Percentiles rank a stretch among this genome's conserved stretches.
Conservation (phyloP, 106 monocot species). For the Dendrobium officinale region DNA sequence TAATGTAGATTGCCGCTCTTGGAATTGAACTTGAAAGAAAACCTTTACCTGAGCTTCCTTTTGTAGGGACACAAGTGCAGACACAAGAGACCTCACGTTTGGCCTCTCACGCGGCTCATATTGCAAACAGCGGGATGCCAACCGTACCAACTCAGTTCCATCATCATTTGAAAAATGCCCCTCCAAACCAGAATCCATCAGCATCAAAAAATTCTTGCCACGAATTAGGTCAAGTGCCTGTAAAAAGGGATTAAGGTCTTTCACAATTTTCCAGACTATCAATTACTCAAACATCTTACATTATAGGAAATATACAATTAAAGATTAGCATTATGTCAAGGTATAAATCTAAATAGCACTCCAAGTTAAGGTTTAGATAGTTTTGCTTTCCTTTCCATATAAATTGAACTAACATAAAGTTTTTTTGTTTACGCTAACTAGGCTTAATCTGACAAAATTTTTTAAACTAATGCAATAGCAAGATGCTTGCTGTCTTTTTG, state of each 20-base stretch:
- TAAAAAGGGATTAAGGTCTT: slow-evolving; percentile 1
- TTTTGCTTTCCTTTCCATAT: neutral
- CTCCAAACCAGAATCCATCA: slow-evolving; percentile 93
- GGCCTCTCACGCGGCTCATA: slow-evolving; percentile 88
- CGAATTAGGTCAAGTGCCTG: slow-evolving; percentile 93
- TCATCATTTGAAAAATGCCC: slow-evolving; percentile 85
- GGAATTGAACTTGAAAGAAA: neutral
- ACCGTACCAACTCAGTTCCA: slow-evolving; percentile 73
- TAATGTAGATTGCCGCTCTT: neutral
- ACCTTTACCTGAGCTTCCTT: slow-evolving; percentile 64
- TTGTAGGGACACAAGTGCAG: slow-evolving; percentile 57
- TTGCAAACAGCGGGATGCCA: slow-evolving; percentile 91
- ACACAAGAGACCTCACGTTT: slow-evolving; percentile 62
- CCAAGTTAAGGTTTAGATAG: neutral
- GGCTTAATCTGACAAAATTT: neutral
- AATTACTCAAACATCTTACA: neutral
- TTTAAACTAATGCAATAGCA: neutral
- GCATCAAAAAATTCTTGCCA: slow-evolving; percentile 64
- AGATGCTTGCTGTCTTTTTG: neutral
- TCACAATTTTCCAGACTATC: neutral
- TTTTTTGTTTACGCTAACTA: neutral
- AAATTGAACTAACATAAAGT: neutral
- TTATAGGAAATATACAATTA: neutral
- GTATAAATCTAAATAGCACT: neutral
- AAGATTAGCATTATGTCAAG: neutral